Percentiles rank a stretch among this genome's conserved stretches.
These are phyloP conservation scores for Camelina sativa DNA, from an alignment of 345 rosid genomes.

Conservation along the genomic window DNA sequence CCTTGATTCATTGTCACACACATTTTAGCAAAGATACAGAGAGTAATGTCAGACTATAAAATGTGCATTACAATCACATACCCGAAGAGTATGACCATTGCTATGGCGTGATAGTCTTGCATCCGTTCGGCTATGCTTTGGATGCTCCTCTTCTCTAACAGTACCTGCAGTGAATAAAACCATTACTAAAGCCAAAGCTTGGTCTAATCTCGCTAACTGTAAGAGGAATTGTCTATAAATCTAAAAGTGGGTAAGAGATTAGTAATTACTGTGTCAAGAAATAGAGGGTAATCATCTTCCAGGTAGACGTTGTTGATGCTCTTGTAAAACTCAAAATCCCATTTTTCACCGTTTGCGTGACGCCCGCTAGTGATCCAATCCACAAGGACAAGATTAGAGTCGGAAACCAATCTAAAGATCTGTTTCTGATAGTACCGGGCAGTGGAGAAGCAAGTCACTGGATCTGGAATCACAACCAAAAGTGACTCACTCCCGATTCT, in stretches of 20 bases:
- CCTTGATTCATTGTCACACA: constrained; percentile 47
- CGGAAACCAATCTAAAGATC: constrained; percentile 63
- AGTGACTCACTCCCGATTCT: constrained; percentile 68
- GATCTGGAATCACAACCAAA: constrained; percentile 84
- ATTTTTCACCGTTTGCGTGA: constrained; percentile 86
- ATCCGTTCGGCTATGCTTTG: constrained; percentile 59
- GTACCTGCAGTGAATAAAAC: constrained; percentile 51
- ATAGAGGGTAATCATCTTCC: constrained; percentile 63
- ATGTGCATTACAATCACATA: constrained; percentile 24
- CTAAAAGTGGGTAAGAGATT: constrained; percentile 8
- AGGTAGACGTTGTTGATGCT: constrained; percentile 76
- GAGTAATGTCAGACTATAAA: constrained; percentile 8
- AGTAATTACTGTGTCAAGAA: constrained; percentile 71
- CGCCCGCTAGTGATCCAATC: constrained; percentile 98
- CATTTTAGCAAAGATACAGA: constrained; percentile 25
- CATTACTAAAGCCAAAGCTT: not conserved
- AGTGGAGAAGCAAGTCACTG: constrained; percentile 90
- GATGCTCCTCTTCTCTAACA: constrained; percentile 65
- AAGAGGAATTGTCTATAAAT: not conserved
- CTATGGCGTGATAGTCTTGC: constrained; percentile 79
- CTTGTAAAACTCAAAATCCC: constrained; percentile 84
- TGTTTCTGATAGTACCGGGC: constrained; percentile 91
- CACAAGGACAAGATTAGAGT: constrained; percentile 76
- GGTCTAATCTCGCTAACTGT: constrained; percentile 1
- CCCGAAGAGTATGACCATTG: constrained; percentile 88